Percentiles rank a stretch among this genome's conserved stretches.
Conservation (phyloP, 768 basidiomycete genomes). For the Termitomyces sp. region DNA sequence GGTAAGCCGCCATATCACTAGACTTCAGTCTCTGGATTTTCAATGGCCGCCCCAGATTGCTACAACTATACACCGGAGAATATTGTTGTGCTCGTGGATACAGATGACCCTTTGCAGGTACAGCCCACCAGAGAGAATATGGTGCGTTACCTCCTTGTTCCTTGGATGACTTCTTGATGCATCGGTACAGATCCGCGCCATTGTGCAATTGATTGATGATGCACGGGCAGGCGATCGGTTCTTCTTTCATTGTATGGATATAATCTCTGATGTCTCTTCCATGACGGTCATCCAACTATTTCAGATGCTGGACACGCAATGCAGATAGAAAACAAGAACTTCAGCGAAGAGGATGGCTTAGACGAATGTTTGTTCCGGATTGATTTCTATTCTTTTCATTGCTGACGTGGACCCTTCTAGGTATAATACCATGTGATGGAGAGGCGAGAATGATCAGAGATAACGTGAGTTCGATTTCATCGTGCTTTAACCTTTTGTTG, state of each 20-base stretch:
- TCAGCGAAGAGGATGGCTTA: slow-evolving; percentile 42
- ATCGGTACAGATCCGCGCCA: slow-evolving; percentile 32
- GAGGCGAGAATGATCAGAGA: slow-evolving; percentile 27
- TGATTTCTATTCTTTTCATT: neutral
- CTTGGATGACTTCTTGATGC: neutral
- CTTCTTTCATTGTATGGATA: slow-evolving; percentile 50
- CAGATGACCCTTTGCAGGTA: slow-evolving; percentile 18
- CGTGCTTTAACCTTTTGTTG: neutral
- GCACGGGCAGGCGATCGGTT: slow-evolving; percentile 43
- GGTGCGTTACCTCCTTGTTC: slow-evolving; percentile 22
- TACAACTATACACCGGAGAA: slow-evolving; percentile 33
- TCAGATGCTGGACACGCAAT: slow-evolving; percentile 44
- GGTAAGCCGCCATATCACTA: slow-evolving; percentile 18
- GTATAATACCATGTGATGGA: slow-evolving; percentile 33
- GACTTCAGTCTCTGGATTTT: neutral
- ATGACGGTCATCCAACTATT: neutral
- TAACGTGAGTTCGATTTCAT: slow-evolving; percentile 21
- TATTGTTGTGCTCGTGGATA: slow-evolving; percentile 40
- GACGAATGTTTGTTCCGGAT: slow-evolving; percentile 40
- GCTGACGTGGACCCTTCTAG: slow-evolving; percentile 13
- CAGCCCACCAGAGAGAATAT: slow-evolving; percentile 41
- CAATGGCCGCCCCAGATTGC: slow-evolving; percentile 18
- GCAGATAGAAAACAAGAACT: slow-evolving; percentile 36
- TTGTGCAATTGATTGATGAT: slow-evolving; percentile 35
- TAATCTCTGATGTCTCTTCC: too few relatives aligned